Percentiles rank a stretch among this genome's conserved stretches.
Evolutionary conservation across 2,329 filamentous ascomycete species (phyloP).

Genomic region (Ceratocystis smalleyi): DNA sequence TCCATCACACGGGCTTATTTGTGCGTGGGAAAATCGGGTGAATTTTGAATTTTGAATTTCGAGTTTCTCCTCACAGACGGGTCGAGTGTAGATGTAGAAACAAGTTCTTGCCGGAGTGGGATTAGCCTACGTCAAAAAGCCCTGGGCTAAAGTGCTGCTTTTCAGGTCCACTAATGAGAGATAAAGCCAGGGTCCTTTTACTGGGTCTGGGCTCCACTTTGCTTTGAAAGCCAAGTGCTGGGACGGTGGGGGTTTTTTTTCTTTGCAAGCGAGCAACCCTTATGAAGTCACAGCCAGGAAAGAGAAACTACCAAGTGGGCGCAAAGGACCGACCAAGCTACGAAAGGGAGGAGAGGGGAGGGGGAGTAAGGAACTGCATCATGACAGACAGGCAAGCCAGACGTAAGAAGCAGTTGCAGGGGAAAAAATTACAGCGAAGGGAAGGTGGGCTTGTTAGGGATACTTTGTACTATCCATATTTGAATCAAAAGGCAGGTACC

Average conservation of each 20-base stretch:
- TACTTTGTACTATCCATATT: neutral
- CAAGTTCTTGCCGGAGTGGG: neutral
- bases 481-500: conserved; percentile 3
- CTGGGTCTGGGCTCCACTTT: neutral
- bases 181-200: conserved; percentile 4
- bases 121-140: conserved; percentile 1
- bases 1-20: neutral
- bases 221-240: neutral
- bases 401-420: neutral
- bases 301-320: neutral
- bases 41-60: neutral
- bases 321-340: neutral
- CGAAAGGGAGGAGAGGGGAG: neutral
- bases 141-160: conserved; percentile 8
- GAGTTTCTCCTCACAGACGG: neutral
- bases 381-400: neutral
- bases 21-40: neutral
- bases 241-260: too few species aligned
- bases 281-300: neutral
- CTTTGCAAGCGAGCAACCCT: too few species aligned
- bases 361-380: neutral
- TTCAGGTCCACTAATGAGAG: conserved; percentile 2
- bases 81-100: neutral
- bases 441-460: neutral
- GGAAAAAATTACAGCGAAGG: neutral